Base-by-base conservation (phyloP, 495 filamentous ascomycete species). In the Aspergillus incahuasiensis region DNA sequence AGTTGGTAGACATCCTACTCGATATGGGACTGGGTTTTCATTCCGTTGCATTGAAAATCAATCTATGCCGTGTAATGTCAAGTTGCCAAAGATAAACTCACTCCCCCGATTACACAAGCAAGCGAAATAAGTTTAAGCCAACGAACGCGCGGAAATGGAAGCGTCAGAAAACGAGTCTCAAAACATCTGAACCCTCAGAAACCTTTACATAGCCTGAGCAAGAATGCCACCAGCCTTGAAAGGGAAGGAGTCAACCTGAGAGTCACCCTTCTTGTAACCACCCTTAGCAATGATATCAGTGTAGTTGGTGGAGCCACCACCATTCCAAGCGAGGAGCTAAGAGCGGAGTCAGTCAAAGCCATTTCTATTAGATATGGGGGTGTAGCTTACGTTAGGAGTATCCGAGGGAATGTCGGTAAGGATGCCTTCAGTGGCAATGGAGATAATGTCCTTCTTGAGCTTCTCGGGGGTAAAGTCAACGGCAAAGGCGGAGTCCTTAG, bases 251-350 rank as follows among this genome's bases (percentile, higher is more conserved):
- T 49, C 53, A 22, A 9, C 16, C 8, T 11, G 18, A 39, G 25
- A 34, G 1, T 25, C 46, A 6, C 32, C 19, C 63, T 73, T 69
- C 63, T 73, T 69, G 68, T 75, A 73, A 44, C 74, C 71, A 64
- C 74, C 89, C 75, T 73, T 81, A 75, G 72, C 81, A 61, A 97
- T 76, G 61, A 99, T 97, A 56, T 88, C 79, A 59, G 81, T 81
- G 80, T 90, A 95, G 84, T 99, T 97, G 71, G 80, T 82, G 60
- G 82, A 87, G 60, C 95, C 95, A 76, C 91, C 95, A 71, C 95
- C 95, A 80, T 99, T 99, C 92, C 94, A 99, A 71, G 92, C 92
- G 47, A 99, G 91, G 58, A 97, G 75, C 82, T 85, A 64, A 12
- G 47, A 56, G 0, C 25, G n/a, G 68, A 48, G 76, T 89, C 80